phyloP scores from a whole-genome alignment of 345 rosid genomes.

The Carallia pectinifolia region DNA sequence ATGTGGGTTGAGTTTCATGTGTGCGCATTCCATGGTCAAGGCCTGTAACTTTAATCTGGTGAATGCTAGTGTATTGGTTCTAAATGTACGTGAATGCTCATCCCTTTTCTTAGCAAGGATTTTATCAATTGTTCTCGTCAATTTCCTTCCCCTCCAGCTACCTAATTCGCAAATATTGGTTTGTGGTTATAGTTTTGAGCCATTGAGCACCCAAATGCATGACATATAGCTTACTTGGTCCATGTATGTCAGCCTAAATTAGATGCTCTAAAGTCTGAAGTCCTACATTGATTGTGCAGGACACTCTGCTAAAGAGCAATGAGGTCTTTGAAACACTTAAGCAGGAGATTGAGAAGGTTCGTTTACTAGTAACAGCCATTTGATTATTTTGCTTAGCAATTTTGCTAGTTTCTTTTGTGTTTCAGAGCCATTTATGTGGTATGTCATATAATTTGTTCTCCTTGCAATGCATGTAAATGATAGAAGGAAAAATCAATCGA shows the following conservation, averaged over 20 bases:
- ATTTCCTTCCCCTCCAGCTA: background rate
- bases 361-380: background rate
- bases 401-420: background rate
- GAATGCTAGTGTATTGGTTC: background rate
- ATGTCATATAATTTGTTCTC: constrained; percentile 6
- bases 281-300: constrained; percentile 48
- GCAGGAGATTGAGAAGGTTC: constrained; percentile 91
- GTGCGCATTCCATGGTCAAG: background rate
- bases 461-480: constrained; percentile 3
- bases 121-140: background rate
- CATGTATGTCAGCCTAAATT: background rate
- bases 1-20: constrained; percentile 7
- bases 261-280: background rate
- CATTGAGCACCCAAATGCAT: background rate
- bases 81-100: background rate
- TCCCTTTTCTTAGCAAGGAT: background rate
- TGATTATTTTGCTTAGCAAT: too few species aligned
- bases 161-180: background rate
- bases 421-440: background rate
- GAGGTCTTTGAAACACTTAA: constrained; percentile 92
- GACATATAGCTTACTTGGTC: background rate
- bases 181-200: background rate
- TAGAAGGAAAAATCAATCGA: constrained; percentile 89
- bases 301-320: constrained; percentile 87
- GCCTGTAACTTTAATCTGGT: background rate